A percentile compares a stretch with the other conserved stretches of the same genome.
Evolutionary conservation across 257 asterid genomes (phyloP).

Genomic region (Capsicum pubescens): DNA sequence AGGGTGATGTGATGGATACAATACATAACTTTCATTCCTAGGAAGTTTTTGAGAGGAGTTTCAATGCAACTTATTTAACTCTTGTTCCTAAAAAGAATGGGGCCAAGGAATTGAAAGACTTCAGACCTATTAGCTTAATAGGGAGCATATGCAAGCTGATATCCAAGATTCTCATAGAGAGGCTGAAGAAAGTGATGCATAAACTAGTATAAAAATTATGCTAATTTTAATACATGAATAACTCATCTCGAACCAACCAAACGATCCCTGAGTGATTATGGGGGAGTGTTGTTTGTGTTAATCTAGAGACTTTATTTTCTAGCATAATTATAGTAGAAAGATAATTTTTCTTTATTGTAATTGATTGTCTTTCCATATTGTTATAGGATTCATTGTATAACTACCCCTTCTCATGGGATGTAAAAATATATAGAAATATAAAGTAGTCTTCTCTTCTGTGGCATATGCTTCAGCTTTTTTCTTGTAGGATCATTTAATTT

Average conservation of each 20-base stretch:
- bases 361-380: background rate
- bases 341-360: background rate
- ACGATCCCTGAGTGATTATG: background rate
- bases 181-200: too few species aligned
- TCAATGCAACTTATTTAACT: too few species aligned
- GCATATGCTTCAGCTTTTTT: background rate
- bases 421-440: background rate
- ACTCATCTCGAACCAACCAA: background rate
- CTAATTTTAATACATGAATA: background rate
- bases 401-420: background rate
- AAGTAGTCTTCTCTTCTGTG: background rate
- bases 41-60: too few species aligned
- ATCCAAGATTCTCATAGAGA: too few species aligned
- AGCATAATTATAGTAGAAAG: background rate
- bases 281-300: background rate
- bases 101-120: too few species aligned
- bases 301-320: background rate
- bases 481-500: background rate
- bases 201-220: background rate
- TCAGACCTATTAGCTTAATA: too few species aligned
- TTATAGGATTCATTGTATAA: background rate
- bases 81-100: too few species aligned
- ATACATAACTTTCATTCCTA: too few species aligned
- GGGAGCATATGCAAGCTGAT: too few species aligned
- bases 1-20: too few species aligned